Evolutionary conservation across 805 yeast species (phyloP).

Genomic region (Kodamaea sagamina): DNA sequence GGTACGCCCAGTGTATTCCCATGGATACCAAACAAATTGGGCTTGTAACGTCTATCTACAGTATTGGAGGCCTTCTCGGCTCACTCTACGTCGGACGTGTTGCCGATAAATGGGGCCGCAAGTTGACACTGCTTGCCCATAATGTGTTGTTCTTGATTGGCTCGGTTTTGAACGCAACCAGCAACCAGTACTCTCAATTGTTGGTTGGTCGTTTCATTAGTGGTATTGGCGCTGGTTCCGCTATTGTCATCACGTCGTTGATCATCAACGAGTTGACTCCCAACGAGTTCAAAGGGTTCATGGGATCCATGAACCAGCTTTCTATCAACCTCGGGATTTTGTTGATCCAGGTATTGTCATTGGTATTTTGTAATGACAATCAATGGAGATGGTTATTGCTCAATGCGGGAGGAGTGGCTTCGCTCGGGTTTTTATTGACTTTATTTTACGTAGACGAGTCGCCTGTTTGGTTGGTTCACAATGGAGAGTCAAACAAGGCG

Average conservation of each 20-base stretch:
- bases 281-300: constrained; percentile 60
- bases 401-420: constrained; percentile 59
- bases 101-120: constrained; percentile 69
- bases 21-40: constrained; percentile 64
- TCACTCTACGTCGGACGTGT: constrained; percentile 67
- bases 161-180: constrained; percentile 56
- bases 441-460: constrained; percentile 60
- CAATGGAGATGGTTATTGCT: constrained; percentile 75
- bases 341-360: constrained; percentile 73
- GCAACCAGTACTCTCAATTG: constrained; percentile 46
- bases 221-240: constrained; percentile 86
- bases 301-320: constrained; percentile 90
- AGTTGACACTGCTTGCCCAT: constrained; percentile 52
- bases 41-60: constrained; percentile 71
- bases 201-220: constrained; percentile 71
- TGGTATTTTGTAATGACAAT: constrained; percentile 60
- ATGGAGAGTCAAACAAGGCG: constrained; percentile 48
- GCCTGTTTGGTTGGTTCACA: constrained; percentile 75
- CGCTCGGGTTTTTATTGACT: constrained; percentile 45
- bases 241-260: constrained; percentile 83
- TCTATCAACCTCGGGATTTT: constrained; percentile 84
- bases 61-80: constrained; percentile 81
- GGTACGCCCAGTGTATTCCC: constrained; percentile 54
- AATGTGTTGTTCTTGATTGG: constrained; percentile 59
- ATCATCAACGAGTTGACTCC: constrained; percentile 83